These are phyloP conservation scores for Maudiozyma bulderi DNA, from an alignment of 805 yeast species.

Conservation along the genomic window DNA sequence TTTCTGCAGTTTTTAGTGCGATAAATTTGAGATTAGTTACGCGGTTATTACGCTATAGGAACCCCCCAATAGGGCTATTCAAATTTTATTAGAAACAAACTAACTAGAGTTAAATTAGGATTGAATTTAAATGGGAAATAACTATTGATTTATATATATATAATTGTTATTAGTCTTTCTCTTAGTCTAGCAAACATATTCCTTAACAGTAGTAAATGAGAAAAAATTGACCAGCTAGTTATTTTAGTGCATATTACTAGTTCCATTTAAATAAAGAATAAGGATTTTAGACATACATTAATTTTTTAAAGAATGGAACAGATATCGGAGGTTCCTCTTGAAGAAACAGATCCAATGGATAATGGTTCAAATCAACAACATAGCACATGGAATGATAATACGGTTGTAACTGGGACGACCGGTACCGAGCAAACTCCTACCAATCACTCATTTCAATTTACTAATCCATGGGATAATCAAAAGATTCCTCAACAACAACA, in stretches of 20 bases:
- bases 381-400: neutral
- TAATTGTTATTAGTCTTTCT: too few species aligned
- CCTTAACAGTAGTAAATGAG: too few species aligned
- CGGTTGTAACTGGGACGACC: neutral
- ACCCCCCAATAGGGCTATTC: too few species aligned
- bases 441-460: constrained; percentile 3
- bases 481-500: constrained; percentile 1
- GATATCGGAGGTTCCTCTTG: neutral
- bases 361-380: neutral
- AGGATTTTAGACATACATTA: neutral
- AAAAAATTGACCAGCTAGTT: neutral
- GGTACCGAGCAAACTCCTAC: neutral
- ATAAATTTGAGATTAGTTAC: too few species aligned
- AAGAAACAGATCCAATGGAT: neutral
- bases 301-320: neutral
- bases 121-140: too few species aligned
- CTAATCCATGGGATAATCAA: constrained; percentile 12
- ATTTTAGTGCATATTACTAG: neutral
- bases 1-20: too few species aligned
- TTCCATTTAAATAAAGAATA: neutral
- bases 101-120: too few species aligned
- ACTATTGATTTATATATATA: too few species aligned
- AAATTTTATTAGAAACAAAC: too few species aligned
- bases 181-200: too few species aligned
- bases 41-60: too few species aligned